A percentile compares a stretch with the other conserved stretches of the same genome.
Conservation (phyloP, 179 eudicot species). For the Vitellaria paradoxa region DNA sequence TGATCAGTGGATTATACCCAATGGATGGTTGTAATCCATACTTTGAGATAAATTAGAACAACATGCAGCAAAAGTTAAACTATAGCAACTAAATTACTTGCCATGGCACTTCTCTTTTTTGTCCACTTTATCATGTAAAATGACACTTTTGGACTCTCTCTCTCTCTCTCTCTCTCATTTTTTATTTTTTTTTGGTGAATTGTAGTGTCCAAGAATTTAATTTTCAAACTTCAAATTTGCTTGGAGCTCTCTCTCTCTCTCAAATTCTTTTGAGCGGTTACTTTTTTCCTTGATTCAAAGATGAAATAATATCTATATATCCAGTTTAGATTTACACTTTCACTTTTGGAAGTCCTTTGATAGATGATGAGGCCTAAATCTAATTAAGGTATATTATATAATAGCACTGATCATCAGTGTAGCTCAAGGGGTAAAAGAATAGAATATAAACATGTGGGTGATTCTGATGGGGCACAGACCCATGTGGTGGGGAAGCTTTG, state of each 20-base stretch:
- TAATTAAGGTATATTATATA: slow-evolving; percentile 1
- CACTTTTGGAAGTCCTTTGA: neutral
- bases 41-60: too few species aligned
- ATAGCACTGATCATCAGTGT: too few species aligned
- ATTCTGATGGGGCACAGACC: neutral
- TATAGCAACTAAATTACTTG: too few species aligned
- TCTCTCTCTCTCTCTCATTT: neutral
- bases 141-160: too few species aligned
- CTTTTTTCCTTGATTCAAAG: slow-evolving; percentile 1
- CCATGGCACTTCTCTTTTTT: neutral
- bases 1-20: too few species aligned
- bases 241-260: neutral
- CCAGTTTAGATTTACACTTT: slow-evolving; percentile 4
- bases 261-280: neutral
- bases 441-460: neutral
- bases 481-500: slow-evolving; percentile 17
- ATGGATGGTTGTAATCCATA: too few species aligned
- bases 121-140: neutral
- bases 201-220: neutral
- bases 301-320: neutral
- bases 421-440: neutral
- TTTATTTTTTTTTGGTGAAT: too few species aligned
- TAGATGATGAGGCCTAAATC: slow-evolving; percentile 2
- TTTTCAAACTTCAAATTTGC: slow-evolving; percentile 7
- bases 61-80: too few species aligned